Conservation (phyloP, 306 rosid species). For the Glycyrrhiza uralensis region DNA sequence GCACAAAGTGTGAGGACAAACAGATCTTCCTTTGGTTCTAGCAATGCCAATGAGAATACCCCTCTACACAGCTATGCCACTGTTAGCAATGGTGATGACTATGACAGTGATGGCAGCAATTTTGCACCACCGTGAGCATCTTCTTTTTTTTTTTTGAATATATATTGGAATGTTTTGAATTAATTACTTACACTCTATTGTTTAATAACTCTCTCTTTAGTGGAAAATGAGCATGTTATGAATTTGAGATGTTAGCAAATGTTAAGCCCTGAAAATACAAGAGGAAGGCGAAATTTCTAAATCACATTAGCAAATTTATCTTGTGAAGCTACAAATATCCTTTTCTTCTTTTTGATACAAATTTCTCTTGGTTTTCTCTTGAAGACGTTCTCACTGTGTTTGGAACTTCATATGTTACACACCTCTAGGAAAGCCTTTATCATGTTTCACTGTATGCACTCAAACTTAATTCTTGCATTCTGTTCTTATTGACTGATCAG, state of each 20-base stretch:
- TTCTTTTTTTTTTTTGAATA: background rate
- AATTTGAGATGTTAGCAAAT: background rate
- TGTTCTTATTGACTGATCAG: background rate
- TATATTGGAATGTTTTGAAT: background rate
- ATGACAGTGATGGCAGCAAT: conserved; percentile 66
- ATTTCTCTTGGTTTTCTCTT: background rate
- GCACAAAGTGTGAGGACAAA: conserved; percentile 66
- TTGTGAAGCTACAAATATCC: background rate
- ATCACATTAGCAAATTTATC: background rate
- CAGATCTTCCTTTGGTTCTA: conserved; percentile 59
- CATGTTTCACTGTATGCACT: background rate
- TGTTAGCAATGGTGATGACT: conserved; percentile 56
- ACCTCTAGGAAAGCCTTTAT: background rate
- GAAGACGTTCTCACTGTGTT: background rate
- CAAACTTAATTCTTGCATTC: background rate
- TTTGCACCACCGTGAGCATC: conserved; percentile 78
- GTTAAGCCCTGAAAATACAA: background rate
- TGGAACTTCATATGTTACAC: background rate
- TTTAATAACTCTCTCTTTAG: background rate
- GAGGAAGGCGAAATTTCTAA: background rate
- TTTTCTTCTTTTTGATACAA: background rate
- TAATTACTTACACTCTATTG: background rate
- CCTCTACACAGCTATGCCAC: conserved; percentile 44
- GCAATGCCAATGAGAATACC: conserved; percentile 56
- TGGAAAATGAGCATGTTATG: background rate